These are phyloP conservation scores for Monosporozyma solicola DNA, from an alignment of 805 yeast species.

Conservation along the genomic window DNA sequence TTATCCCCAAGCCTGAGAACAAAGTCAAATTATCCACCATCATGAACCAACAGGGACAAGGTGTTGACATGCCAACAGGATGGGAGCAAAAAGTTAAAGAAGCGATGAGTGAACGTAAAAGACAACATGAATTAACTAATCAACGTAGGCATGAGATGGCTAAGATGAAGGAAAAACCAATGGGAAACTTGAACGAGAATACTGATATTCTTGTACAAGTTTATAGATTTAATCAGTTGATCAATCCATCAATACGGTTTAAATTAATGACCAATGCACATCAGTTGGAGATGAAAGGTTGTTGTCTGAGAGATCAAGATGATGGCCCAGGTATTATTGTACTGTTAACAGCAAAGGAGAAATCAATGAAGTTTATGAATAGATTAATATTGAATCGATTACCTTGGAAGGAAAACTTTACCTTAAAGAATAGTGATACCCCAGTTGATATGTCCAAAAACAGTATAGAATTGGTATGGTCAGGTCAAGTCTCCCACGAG, in stretches of 20 bases:
- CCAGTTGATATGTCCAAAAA: constrained; percentile 1
- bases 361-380: constrained; percentile 52
- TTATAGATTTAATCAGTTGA: constrained; percentile 44
- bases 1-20: constrained; percentile 82
- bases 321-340: constrained; percentile 48
- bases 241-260: constrained; percentile 58
- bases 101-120: constrained; percentile 56
- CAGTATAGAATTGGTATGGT: constrained; percentile 60
- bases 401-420: constrained; percentile 53
- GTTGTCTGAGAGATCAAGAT: constrained; percentile 38
- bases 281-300: constrained; percentile 60
- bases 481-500: constrained; percentile 28
- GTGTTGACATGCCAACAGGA: constrained; percentile 80
- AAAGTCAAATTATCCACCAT: constrained; percentile 78
- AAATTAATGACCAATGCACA: constrained; percentile 76
- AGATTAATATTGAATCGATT: constrained; percentile 54
- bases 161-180: background rate
- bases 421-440: constrained; percentile 16
- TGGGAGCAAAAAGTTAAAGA: constrained; percentile 63
- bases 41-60: constrained; percentile 73
- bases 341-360: constrained; percentile 60
- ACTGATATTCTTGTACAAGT: constrained; percentile 34
- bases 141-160: constrained; percentile 40
- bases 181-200: background rate
- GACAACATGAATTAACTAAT: constrained; percentile 53